Evolutionary conservation across 352 stramenopile genomes (phyloP), one percentile per base, ranked within the genome.

Genomic region (Phytophthora palmivora): DNA sequence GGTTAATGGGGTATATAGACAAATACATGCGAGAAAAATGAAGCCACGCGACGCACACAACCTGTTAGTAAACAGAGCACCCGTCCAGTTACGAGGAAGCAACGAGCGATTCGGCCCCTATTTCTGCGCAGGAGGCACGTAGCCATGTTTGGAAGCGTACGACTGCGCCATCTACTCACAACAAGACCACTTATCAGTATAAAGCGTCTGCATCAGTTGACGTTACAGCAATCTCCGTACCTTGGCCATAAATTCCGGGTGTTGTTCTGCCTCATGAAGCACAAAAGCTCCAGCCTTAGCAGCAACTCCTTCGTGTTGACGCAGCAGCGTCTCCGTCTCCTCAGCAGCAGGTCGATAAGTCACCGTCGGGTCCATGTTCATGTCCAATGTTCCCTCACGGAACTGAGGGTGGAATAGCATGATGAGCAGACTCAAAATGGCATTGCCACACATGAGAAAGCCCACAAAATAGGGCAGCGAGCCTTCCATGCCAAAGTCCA

Each of bases 381-480:
- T 67, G 50, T 84, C 70, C 19, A 95, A 61, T 50, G 72, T 76
- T 45, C 87, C 87, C 36, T 87, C 85, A 49, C 84, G 82, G 71
- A 95, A 95, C 55, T 93, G 84, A n/a, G 82, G 87, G 68, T 95
- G 87, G 62, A 75, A 92, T 14, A 87, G 72, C 70, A 95, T 91
- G 42, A 95, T 80, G 51, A 91, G 55, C 18, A 87, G 67, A 61
- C 90, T 91, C 56, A 95, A 70, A 5, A 89, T 43, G 30, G 83
- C 85, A 45, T 94, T 94, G 48, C 53, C 37, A 68, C 83, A 93
- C 87, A 94, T 94, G 63, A 92, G 72, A 16, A 89, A 39, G 33
- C 85, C 87, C 28, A 93, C 85, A 24, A 92, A 72, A 63, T 76
- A 84, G 30, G 78, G 63, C 62, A 95, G 79, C 28, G 79, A 75